Conservation (phyloP, 129 eudicot genomes). For the Flaveria sonorensis region DNA sequence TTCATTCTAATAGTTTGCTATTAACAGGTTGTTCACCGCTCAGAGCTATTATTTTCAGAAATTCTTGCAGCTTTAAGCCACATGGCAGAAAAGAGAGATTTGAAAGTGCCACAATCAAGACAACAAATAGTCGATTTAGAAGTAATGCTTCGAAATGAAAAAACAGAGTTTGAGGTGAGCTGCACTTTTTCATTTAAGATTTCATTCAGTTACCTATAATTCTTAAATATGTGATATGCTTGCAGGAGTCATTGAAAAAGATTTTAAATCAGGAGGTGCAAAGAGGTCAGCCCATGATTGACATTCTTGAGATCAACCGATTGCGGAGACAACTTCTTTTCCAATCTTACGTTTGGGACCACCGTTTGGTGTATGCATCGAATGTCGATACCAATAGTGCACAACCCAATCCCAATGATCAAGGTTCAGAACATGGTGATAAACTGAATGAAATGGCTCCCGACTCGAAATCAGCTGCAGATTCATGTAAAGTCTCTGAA, state of each 20-base stretch:
- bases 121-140: constrained; percentile 62
- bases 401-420: constrained; percentile 24
- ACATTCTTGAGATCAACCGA: constrained; percentile 81
- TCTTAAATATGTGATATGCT: constrained; percentile 23
- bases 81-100: constrained; percentile 53
- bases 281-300: constrained; percentile 62
- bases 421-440: constrained; percentile 32
- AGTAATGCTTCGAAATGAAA: constrained; percentile 70
- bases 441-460: constrained; percentile 34
- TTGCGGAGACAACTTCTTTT: constrained; percentile 72
- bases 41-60: constrained; percentile 77
- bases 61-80: constrained; percentile 57
- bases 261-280: constrained; percentile 51
- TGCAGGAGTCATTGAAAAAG: constrained; percentile 64
- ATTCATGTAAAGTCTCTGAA: constrained; percentile 31
- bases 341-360: constrained; percentile 94
- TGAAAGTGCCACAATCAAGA: constrained; percentile 47
- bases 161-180: constrained; percentile 73
- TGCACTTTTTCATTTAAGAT: not conserved
- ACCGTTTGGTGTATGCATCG: constrained; percentile 71
- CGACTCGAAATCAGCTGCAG: constrained; percentile 30
- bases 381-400: constrained; percentile 44
- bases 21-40: constrained; percentile 67
- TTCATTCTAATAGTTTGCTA: constrained; percentile 26
- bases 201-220: not conserved